Evolutionary conservation across 2,329 filamentous ascomycete genomes (phyloP), one percentile per base, ranked within the genome.

Genomic region (Colletotrichum viniferum): DNA sequence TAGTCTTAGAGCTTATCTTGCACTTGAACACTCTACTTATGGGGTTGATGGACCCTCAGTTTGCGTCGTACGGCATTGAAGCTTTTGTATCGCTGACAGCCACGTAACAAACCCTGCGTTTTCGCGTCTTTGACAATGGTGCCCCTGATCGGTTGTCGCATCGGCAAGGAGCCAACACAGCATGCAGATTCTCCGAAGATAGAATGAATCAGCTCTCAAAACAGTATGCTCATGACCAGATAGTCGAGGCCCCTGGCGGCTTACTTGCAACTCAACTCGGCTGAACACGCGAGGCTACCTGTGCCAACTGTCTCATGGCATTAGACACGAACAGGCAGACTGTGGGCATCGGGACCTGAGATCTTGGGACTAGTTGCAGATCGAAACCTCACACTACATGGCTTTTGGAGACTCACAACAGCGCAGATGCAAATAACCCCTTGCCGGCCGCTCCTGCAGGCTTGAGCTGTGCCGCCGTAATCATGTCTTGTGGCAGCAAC

Each of bases 171-270:
- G 43, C n/a, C 6, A 48, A 13, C 0, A 7, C 1, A 0, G 0
- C 38, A 2, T 12, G 0, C 43, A 21, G 2, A 52, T 21, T 7
- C n/a, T 21, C 2, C 43, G 7, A 21, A 52, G n/a, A 21, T 21
- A 13, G 10, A 0, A 48, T 48, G 6, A 0, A 0, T 21, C 38
- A 12, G 9, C 38, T n/a, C 0, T 48, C 5, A 48, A 48, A 12
- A 4, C 43, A n/a, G 43, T 7, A 48, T 38, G 8, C 18, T n/a
- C 8, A 48, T 0, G 9, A 48, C n/a, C 43, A 0, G 18, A n/a
- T 48, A 21, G 1, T 7, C 0, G 18, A 48, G n/a, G 18, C 4
- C 0, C 43, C 21, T 48, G 43, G 0, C 12, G 3, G 3, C 43
- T 13, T 21, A 0, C n/a, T 1, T 0, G 43, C 43, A 52, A 52